These are phyloP conservation scores for Sporothrix schenckii DNA, from an alignment of 2,329 filamentous ascomycete species.

Conservation along the genomic window DNA sequence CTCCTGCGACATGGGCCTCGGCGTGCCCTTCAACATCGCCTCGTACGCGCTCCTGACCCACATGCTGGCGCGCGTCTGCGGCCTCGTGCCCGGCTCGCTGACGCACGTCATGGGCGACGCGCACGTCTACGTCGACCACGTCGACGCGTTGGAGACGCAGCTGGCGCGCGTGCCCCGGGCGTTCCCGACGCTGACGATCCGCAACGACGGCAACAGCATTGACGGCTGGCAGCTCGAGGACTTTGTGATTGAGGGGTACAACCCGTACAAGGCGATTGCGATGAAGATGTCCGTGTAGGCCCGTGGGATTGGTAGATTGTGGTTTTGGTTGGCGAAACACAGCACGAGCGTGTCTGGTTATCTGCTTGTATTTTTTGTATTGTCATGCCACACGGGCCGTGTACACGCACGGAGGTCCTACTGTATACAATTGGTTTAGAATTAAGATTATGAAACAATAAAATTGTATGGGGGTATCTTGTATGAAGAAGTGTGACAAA, in stretches of 20 bases:
- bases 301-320: neutral
- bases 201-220: slow-evolving; percentile 69
- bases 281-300: slow-evolving; percentile 96
- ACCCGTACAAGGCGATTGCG: slow-evolving; percentile 85
- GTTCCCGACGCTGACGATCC: slow-evolving; percentile 80
- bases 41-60: slow-evolving; percentile 91
- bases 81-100: slow-evolving; percentile 80
- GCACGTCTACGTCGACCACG: slow-evolving; percentile 93
- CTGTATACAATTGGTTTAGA: neutral
- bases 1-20: slow-evolving; percentile 94
- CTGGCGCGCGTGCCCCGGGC: slow-evolving; percentile 75
- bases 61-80: slow-evolving; percentile 87
- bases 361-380: neutral
- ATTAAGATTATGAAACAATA: neutral
- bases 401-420: neutral
- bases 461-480: slow-evolving; percentile 28
- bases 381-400: neutral
- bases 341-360: neutral
- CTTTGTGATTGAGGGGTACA: slow-evolving; percentile 83
- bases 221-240: slow-evolving; percentile 91
- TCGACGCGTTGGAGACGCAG: slow-evolving; percentile 82
- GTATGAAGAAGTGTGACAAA: neutral
- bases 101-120: slow-evolving; percentile 98
- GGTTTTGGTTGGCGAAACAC: neutral
- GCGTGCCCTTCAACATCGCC: slow-evolving; percentile 97